phyloP scores from a whole-genome alignment of 1,139 yeast genomes.

The Meyerozyma carpophila region DNA sequence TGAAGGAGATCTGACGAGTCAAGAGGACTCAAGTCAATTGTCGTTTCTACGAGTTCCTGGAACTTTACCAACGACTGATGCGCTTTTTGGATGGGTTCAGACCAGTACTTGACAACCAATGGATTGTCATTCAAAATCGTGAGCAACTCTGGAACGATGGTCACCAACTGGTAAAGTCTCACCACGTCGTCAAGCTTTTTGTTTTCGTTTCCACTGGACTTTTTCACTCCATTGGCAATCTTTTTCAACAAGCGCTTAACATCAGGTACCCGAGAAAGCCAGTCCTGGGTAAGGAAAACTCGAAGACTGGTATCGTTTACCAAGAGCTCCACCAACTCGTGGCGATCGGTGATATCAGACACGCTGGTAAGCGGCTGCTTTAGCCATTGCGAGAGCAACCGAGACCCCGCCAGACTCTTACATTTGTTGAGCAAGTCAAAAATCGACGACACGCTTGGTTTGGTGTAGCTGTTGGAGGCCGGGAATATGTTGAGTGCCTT shows the following conservation, averaged over 20 bases:
- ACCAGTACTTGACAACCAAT: constrained; percentile 51
- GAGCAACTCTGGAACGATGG: constrained; percentile 63
- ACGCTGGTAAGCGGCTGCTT: constrained; percentile 83
- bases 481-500: constrained; percentile 87
- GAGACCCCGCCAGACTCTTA: constrained; percentile 78
- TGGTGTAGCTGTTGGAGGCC: constrained; percentile 25
- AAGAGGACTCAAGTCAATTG: constrained; percentile 80
- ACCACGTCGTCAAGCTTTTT: constrained; percentile 79
- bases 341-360: constrained; percentile 59
- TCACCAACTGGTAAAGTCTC: constrained; percentile 76
- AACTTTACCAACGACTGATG: constrained; percentile 55
- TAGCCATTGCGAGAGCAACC: constrained; percentile 87
- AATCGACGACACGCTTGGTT: constrained; percentile 46
- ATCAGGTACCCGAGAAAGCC: constrained; percentile 76
- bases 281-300: constrained; percentile 59
- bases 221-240: constrained; percentile 37
- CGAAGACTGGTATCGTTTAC: constrained; percentile 68
- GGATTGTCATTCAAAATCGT: constrained; percentile 35
- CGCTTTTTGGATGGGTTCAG: constrained; percentile 47
- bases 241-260: constrained; percentile 69
- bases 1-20: constrained; percentile 41
- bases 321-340: constrained; percentile 63
- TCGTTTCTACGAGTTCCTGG: constrained; percentile 85
- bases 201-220: constrained; percentile 31
- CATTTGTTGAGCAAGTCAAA: constrained; percentile 84